Percentiles rank a stretch among this genome's conserved stretches.
Conservation (phyloP, 2,329 filamentous ascomycete genomes). For the Trichoderma arundinaceum region DNA sequence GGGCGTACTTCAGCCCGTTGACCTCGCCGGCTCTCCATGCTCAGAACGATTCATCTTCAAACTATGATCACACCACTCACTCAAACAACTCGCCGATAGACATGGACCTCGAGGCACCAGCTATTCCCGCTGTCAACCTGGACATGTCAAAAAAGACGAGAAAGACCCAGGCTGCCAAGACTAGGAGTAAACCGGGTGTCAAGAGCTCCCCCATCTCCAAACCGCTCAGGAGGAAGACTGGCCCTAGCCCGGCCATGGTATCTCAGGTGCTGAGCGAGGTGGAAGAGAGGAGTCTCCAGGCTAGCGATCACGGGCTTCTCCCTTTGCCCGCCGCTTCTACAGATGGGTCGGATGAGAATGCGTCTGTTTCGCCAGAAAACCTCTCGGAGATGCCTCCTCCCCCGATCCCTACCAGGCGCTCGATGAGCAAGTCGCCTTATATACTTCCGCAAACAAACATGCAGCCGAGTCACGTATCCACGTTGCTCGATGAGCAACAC, state of each 20-base stretch:
- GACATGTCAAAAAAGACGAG: slow-evolving; percentile 59
- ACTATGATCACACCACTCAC: slow-evolving; percentile 54
- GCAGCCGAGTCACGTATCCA: slow-evolving; percentile 24
- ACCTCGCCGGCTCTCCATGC: slow-evolving; percentile 81
- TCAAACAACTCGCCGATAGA: slow-evolving; percentile 62
- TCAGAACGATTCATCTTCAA: slow-evolving; percentile 60
- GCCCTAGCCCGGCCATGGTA: slow-evolving; percentile 60
- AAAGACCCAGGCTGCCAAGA: slow-evolving; percentile 59
- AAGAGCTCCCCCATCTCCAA: slow-evolving; percentile 77
- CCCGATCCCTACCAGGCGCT: slow-evolving; percentile 68
- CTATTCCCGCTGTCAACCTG: slow-evolving; percentile 49
- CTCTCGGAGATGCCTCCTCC: slow-evolving; percentile 71
- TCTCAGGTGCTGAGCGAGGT: slow-evolving; percentile 62
- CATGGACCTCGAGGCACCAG: slow-evolving; percentile 58
- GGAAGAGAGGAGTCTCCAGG: slow-evolving; percentile 47
- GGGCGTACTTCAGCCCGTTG: slow-evolving; percentile 80
- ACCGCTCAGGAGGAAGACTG: slow-evolving; percentile 61
- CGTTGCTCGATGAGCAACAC: slow-evolving; percentile 34
- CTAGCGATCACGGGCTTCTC: slow-evolving; percentile 47
- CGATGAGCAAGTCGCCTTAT: slow-evolving; percentile 70
- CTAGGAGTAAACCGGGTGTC: slow-evolving; percentile 59
- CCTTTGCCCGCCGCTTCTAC: slow-evolving; percentile 49
- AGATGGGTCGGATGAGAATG: slow-evolving; percentile 68
- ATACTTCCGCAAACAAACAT: slow-evolving; percentile 60
- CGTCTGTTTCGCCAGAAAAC: slow-evolving; percentile 67